Base-by-base conservation (phyloP, 208 protist genomes). In the Endotrypanum monterogeii region DNA sequence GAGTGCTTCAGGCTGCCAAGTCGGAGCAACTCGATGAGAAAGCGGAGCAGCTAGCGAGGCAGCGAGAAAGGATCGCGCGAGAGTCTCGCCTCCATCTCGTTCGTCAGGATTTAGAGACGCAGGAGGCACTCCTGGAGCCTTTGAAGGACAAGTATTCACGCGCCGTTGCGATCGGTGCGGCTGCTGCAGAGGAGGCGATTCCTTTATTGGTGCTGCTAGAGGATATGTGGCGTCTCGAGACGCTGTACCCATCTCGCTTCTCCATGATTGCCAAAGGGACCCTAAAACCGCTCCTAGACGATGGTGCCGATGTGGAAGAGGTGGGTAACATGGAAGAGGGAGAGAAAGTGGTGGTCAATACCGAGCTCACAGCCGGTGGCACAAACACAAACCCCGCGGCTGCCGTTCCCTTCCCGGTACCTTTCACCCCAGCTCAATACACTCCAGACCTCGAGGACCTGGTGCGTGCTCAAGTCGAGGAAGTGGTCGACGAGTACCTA, bases 381-480 rank as follows among this genome's bases (percentile, higher is more conserved):
- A 48, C 37, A 20, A n/a, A 14, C 37, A 39, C 60, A 11, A 9
- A 28, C 32, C 46, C 60, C 4, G 51, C 37, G 37, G 12, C n/a
- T 57, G 52, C 44, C n/a, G 55, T 69, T 6, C 3, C 50, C 1
- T 92, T 85, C 63, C 73, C 84, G 55, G 60, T 94, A 2, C 88
- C 88, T 71, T 93, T 89, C 63, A 57, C 74, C 5, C 92, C 89
- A 0, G 84, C 85, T 25, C 79, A 81, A 55, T 88, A 87, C 79
- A 90, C 88, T 0, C 73, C 82, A 14, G 85, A 91, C 28, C 63
- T 89, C 30, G 82, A 91, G 55, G 89, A 91, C 25, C 63, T 88
- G 18, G 78, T 97, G 60, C 88, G 90, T 25, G 69, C 80, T 11
- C 90, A 95, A 77, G 79, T 97, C 7, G 87, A 93, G 71, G 84